Conservation (phyloP, 495 filamentous ascomycete species). For the Hypoxylon perforatum region DNA sequence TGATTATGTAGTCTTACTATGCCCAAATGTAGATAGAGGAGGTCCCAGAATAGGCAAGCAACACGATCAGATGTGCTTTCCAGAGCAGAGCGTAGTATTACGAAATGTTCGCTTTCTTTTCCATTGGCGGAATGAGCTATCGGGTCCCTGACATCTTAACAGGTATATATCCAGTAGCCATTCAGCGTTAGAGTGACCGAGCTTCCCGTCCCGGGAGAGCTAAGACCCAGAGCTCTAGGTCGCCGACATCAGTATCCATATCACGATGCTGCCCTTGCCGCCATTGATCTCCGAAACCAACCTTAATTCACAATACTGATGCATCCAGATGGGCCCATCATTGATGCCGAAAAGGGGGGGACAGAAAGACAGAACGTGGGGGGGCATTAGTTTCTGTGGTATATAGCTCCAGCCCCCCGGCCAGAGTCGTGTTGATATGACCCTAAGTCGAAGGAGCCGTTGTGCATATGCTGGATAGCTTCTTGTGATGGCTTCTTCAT, state of each 20-base stretch:
- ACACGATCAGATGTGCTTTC: neutral
- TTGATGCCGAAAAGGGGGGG: neutral
- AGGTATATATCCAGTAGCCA: slow-evolving; percentile 1
- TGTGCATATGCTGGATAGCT: neutral
- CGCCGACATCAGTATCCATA: slow-evolving; percentile 8
- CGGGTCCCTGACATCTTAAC: slow-evolving; percentile 2
- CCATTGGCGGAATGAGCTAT: neutral
- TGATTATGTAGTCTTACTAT: slow-evolving; percentile 31
- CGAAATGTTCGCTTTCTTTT: neutral
- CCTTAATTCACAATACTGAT: neutral
- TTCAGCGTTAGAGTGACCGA: slow-evolving; percentile 13
- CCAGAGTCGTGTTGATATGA: neutral
- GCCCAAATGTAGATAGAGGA: slow-evolving; percentile 10
- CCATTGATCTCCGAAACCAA: slow-evolving; percentile 14
- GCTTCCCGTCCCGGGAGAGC: slow-evolving; percentile 8
- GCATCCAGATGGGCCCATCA: neutral
- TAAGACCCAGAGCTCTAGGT: neutral
- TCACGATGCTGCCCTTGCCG: neutral
- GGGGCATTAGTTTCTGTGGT: slow-evolving; percentile 3
- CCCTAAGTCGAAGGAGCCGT: neutral
- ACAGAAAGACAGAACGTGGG: slow-evolving; percentile 3
- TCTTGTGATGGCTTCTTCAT: neutral
- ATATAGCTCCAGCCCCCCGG: neutral
- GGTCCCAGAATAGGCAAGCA: slow-evolving; percentile 17
- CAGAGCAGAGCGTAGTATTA: slow-evolving; percentile 3